These are phyloP conservation scores for Eucalyptus tenuipes DNA, from an alignment of 345 rosid genomes.

Conservation along the genomic window DNA sequence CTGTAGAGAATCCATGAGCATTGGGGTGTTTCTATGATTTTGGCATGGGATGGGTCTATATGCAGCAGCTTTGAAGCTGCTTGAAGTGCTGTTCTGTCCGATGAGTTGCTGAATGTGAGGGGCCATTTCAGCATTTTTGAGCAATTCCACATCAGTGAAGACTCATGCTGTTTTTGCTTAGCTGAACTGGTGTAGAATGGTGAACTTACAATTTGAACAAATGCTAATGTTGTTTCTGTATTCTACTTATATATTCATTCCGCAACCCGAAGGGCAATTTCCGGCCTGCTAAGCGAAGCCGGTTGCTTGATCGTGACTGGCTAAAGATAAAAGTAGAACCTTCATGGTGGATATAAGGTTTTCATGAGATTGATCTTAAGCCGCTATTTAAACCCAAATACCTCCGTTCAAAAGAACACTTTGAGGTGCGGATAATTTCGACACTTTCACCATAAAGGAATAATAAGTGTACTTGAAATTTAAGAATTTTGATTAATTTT, in stretches of 20 bases:
- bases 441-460: fast-evolving
- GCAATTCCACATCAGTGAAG: not conserved
- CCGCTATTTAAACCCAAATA: fast-evolving
- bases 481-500: not conserved
- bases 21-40: not conserved
- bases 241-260: not conserved
- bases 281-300: not conserved
- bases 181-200: not conserved
- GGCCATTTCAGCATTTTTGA: not conserved
- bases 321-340: not conserved
- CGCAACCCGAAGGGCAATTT: not conserved
- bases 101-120: not conserved
- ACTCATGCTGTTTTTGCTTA: not conserved
- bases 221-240: not conserved
- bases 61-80: not conserved
- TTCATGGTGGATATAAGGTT: not conserved
- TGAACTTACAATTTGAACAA: not conserved
- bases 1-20: not conserved
- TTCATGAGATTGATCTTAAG: not conserved
- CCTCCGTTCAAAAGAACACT: not conserved
- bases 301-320: not conserved
- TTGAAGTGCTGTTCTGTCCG: not conserved
- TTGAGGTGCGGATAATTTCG: not conserved
- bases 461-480: not conserved
- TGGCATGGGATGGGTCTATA: not conserved